Conservation (phyloP, 192 early-diverging fungal genomes). For the Backusella australiensis region DNA sequence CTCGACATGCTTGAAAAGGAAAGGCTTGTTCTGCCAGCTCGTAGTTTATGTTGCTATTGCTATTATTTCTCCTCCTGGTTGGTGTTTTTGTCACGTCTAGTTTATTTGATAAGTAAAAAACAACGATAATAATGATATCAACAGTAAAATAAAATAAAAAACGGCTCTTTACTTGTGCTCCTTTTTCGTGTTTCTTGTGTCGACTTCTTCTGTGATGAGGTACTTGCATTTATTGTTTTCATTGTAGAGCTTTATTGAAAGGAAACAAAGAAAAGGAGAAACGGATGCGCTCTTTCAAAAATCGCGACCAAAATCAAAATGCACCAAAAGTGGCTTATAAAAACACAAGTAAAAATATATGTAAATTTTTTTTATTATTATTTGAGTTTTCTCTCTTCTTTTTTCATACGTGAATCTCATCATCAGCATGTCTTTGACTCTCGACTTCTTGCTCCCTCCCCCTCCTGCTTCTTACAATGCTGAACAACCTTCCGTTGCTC, state of each 20-base stretch:
- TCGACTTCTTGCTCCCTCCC: constrained; percentile 69
- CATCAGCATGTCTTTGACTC: constrained; percentile 40
- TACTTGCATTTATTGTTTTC: background rate
- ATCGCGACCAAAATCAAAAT: no score
- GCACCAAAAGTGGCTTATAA: background rate
- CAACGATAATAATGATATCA: background rate
- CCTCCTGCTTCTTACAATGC: constrained; percentile 66
- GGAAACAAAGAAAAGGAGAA: background rate
- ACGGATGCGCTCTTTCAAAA: no score
- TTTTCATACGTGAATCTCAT: background rate
- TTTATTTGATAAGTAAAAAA: background rate
- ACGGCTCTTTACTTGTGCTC: background rate
- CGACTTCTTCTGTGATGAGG: background rate
- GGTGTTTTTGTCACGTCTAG: background rate
- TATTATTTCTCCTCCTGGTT: background rate
- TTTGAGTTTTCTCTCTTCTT: background rate
- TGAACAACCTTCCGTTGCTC: constrained; percentile 40
- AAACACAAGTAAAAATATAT: background rate
- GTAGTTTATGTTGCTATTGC: background rate
- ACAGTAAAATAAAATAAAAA: background rate
- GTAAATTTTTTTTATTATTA: background rate
- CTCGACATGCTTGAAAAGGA: background rate
- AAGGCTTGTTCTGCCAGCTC: background rate
- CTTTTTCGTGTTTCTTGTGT: background rate
- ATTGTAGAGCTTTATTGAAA: background rate